Conservation (phyloP, 2,329 filamentous ascomycete genomes). For the Cordyceps militaris region DNA sequence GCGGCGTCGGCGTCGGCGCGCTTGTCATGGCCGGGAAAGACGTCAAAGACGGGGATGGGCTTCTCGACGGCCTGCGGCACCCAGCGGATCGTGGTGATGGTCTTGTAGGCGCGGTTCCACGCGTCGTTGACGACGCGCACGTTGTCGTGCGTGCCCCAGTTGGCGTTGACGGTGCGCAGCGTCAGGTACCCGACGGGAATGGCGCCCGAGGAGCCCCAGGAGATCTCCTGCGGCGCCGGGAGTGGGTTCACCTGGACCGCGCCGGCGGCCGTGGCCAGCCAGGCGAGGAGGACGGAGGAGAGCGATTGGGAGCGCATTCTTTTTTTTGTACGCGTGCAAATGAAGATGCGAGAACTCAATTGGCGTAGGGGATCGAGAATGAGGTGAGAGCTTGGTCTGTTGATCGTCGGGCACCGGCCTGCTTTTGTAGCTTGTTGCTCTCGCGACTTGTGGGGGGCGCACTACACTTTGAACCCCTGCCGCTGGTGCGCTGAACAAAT, state of each 20-base stretch:
- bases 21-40: conserved; percentile 41
- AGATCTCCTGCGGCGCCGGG: conserved; percentile 21
- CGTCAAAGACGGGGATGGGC: conserved; percentile 41
- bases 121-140: conserved; percentile 33
- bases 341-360: neutral
- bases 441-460: no score
- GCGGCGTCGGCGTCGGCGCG: conserved; percentile 14
- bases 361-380: neutral
- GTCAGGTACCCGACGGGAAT: conserved; percentile 16
- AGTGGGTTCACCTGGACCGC: conserved; percentile 22
- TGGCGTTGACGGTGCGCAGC: conserved; percentile 15
- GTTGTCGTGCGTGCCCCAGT: conserved; percentile 13
- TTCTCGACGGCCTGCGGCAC: conserved; percentile 45
- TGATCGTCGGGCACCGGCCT: neutral
- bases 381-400: neutral
- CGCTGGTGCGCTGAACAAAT: neutral
- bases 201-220: conserved; percentile 21
- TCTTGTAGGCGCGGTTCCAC: conserved; percentile 42
- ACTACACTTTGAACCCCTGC: neutral
- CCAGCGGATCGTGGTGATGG: conserved; percentile 46
- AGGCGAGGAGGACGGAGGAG: neutral
- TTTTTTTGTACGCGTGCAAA: neutral
- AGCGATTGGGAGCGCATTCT: conserved; percentile 10
- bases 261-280: conserved; percentile 1
- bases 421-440: neutral